Conservation (phyloP, 139 green algal genomes). For the Monoraphidium neglectum region DNA sequence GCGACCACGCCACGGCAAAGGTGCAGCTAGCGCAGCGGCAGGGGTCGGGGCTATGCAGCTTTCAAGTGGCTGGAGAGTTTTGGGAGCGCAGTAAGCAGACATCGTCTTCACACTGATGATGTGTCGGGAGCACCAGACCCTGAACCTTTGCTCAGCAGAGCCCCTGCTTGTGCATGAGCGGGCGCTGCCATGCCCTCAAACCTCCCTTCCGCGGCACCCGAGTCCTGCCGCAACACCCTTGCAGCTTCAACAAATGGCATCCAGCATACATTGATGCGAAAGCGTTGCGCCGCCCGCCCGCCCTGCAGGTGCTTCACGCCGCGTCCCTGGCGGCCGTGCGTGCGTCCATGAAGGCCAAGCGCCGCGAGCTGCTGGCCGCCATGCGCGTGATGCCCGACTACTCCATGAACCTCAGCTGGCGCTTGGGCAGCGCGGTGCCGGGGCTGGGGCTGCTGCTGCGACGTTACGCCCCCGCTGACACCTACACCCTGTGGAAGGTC, state of each 20-base stretch:
- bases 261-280: not conserved
- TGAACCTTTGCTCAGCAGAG: not conserved
- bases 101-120: not conserved
- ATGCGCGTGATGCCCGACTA: conserved; percentile 66
- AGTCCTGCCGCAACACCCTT: too few species aligned
- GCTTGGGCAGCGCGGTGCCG: conserved; percentile 64
- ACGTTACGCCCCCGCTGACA: conserved; percentile 77
- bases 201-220: too few species aligned
- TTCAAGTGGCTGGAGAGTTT: not conserved
- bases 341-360: conserved; percentile 49
- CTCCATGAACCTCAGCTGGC: conserved; percentile 74
- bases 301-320: conserved; percentile 16
- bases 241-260: too few species aligned
- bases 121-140: too few species aligned
- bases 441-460: conserved; percentile 74
- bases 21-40: conserved; percentile 18
- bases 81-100: not conserved
- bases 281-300: not conserved
- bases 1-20: conserved; percentile 29
- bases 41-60: not conserved
- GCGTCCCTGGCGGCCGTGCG: not conserved
- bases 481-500: conserved; percentile 72
- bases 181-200: too few species aligned
- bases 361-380: conserved; percentile 45
- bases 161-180: not conserved